Percentiles rank a stretch among this genome's conserved stretches.
phyloP scores from a whole-genome alignment of 441 rosid species.

The Viola pubescens region DNA sequence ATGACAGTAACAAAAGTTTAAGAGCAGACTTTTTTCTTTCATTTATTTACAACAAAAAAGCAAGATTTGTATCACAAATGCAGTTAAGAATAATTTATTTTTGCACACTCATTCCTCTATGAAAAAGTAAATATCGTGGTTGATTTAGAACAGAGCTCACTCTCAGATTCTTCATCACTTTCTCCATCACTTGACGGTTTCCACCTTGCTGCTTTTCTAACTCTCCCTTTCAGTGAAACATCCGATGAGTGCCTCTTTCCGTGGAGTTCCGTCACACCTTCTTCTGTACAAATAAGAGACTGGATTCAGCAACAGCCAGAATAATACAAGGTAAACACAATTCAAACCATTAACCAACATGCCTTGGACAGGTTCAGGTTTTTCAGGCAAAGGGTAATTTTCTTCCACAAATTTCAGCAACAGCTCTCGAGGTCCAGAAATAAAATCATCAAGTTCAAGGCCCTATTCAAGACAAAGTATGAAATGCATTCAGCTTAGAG shows the following conservation, averaged over 20 bases:
- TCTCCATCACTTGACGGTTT: slow-evolving; percentile 83
- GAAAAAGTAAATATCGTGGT: neutral
- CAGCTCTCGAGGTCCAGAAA: slow-evolving; percentile 98
- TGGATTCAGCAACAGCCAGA: no score
- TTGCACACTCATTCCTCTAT: slow-evolving; percentile 2
- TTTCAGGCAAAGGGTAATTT: slow-evolving; percentile 93
- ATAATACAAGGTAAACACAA: slow-evolving; percentile 13
- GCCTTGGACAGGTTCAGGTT: slow-evolving; percentile 93
- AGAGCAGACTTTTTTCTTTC: neutral
- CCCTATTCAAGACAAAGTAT: slow-evolving; percentile 42
- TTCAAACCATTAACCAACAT: slow-evolving; percentile 38
- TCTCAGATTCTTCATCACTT: slow-evolving; percentile 77
- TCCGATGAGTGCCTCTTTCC: slow-evolving; percentile 95
- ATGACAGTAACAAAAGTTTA: neutral
- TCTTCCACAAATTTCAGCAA: slow-evolving; percentile 96
- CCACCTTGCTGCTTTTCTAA: slow-evolving; percentile 90
- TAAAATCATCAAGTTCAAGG: slow-evolving; percentile 95
- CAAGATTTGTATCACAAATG: neutral
- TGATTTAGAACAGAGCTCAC: slow-evolving; percentile 38
- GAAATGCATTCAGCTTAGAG: slow-evolving; percentile 4
- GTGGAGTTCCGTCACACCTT: slow-evolving; percentile 78
- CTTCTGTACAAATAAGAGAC: slow-evolving; percentile 50
- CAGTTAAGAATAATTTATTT: neutral
- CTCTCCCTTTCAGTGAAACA: slow-evolving; percentile 90
- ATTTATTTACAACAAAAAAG: neutral